phyloP scores from a whole-genome alignment of 371 early-diverging fungal genomes.

The Mucor velutinosus region DNA sequence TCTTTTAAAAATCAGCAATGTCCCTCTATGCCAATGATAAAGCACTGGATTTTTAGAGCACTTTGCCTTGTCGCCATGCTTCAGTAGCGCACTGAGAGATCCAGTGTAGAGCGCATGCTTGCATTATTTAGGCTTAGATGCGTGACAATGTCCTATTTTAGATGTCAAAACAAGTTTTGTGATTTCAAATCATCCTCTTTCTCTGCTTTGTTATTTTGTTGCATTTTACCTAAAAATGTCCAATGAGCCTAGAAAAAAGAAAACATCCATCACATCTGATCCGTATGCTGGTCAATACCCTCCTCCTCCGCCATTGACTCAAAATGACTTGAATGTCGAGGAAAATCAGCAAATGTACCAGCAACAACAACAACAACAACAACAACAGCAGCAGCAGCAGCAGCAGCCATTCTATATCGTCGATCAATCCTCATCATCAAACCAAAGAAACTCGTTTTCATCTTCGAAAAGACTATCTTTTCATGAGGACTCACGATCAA shows the following conservation, averaged over 20 bases:
- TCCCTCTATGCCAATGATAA: not conserved
- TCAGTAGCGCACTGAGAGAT: not conserved
- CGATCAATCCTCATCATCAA: slow-evolving; percentile 5
- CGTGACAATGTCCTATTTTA: slow-evolving; percentile 18
- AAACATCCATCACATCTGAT: slow-evolving; percentile 14
- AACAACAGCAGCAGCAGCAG: not conserved
- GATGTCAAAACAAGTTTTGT: slow-evolving; percentile 10
- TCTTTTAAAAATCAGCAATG: not conserved
- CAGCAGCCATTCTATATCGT: slow-evolving; percentile 18
- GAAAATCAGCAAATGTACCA: not conserved
- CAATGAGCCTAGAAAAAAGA: not conserved
- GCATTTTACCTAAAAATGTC: not conserved
- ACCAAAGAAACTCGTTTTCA: not conserved
- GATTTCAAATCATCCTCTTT: not conserved
- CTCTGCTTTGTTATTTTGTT: slow-evolving; percentile 5
- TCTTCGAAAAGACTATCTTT: slow-evolving; percentile 3
- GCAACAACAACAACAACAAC: slow-evolving; percentile 3
- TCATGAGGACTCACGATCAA: slow-evolving; percentile 4
- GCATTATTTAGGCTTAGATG: slow-evolving; percentile 5
- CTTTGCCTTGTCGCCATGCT: not conserved
- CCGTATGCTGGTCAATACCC: slow-evolving; percentile 45
- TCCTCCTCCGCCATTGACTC: slow-evolving; percentile 23
- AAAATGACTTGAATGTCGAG: slow-evolving; percentile 4
- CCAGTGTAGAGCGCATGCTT: not conserved
- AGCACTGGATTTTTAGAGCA: not conserved